Conservation (phyloP, 208 protist species). For the Trypanosoma conorhini region DNA sequence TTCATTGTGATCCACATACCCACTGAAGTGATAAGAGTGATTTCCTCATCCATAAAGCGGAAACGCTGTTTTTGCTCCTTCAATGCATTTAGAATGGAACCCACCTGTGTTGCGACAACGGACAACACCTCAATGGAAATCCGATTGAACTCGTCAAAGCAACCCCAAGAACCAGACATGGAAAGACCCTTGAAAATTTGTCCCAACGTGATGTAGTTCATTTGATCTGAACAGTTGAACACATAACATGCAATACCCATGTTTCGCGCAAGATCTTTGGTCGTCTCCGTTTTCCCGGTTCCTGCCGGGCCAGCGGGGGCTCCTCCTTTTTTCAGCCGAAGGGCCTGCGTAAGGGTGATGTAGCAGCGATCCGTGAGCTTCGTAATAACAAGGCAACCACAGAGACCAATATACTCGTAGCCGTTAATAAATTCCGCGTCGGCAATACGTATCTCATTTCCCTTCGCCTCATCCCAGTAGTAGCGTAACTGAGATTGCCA, state of each 20-base stretch:
- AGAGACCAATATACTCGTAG: constrained; percentile 99
- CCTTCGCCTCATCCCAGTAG: constrained; percentile 94
- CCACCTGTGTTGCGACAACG: constrained; percentile 98
- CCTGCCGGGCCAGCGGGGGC: constrained; percentile 93
- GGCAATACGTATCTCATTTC: constrained; percentile 96
- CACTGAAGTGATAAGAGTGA: constrained; percentile 87
- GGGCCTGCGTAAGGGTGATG: constrained; percentile 97
- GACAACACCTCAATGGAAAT: constrained; percentile 98
- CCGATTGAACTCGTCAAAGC: constrained; percentile 98
- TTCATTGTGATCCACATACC: constrained; percentile 99
- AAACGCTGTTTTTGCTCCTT: constrained; percentile 95
- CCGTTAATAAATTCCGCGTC: constrained; percentile 97
- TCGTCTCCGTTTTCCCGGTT: constrained; percentile 96
- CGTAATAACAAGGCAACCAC: constrained; percentile 98
- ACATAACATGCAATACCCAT: constrained; percentile 95
- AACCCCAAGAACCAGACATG: constrained; percentile 97
- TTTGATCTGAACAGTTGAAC: constrained; percentile 98
- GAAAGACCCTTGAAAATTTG: constrained; percentile 98
- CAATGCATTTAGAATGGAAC: constrained; percentile 97
- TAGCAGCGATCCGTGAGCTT: constrained; percentile 99
- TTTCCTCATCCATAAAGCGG: constrained; percentile 96
- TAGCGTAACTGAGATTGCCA: constrained; percentile 99
- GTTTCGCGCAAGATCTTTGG: constrained; percentile 95
- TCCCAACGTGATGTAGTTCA: constrained; percentile 98
- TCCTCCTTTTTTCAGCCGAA: constrained; percentile 91